phyloP scores from a whole-genome alignment of 2,329 filamentous ascomycete species.

The Aspergillus flavus region DNA sequence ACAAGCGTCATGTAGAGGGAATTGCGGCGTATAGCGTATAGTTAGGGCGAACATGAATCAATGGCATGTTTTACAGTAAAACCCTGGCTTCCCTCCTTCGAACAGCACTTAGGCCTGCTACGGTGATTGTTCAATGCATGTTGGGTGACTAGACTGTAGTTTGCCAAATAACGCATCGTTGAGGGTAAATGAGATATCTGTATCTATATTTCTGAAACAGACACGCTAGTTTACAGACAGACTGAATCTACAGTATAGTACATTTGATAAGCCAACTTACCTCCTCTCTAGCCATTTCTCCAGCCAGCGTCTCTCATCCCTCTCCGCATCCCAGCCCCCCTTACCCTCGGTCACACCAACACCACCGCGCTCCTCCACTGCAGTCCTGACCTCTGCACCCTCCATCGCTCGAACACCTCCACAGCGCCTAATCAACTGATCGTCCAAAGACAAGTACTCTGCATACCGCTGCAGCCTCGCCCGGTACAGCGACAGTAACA shows the following conservation, averaged over 20 bases:
- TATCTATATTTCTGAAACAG: background rate
- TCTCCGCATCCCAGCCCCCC: slow-evolving; percentile 29
- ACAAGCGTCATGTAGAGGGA: background rate
- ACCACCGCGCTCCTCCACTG: slow-evolving; percentile 69
- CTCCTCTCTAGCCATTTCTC: slow-evolving; percentile 35
- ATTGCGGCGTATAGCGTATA: background rate
- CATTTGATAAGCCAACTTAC: background rate
- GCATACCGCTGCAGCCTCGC: slow-evolving; percentile 58
- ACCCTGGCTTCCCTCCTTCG: background rate
- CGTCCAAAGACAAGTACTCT: slow-evolving; percentile 70
- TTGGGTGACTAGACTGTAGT: background rate
- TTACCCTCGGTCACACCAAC: slow-evolving; percentile 32
- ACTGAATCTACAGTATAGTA: background rate
- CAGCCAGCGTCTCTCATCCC: slow-evolving; percentile 40
- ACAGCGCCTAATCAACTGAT: slow-evolving; percentile 64
- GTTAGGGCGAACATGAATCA: background rate
- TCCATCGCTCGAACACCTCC: slow-evolving; percentile 64
- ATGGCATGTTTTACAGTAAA: background rate
- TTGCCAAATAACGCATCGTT: background rate
- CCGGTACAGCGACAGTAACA: slow-evolving; percentile 52
- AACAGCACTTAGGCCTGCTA: background rate
- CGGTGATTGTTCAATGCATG: background rate
- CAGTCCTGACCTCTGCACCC: slow-evolving; percentile 67
- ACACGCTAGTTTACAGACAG: background rate
- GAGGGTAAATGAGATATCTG: background rate